These are phyloP conservation scores for Pseudoneurospora amorphoporcata DNA, from an alignment of 495 filamentous ascomycete genomes.

Conservation along the genomic window DNA sequence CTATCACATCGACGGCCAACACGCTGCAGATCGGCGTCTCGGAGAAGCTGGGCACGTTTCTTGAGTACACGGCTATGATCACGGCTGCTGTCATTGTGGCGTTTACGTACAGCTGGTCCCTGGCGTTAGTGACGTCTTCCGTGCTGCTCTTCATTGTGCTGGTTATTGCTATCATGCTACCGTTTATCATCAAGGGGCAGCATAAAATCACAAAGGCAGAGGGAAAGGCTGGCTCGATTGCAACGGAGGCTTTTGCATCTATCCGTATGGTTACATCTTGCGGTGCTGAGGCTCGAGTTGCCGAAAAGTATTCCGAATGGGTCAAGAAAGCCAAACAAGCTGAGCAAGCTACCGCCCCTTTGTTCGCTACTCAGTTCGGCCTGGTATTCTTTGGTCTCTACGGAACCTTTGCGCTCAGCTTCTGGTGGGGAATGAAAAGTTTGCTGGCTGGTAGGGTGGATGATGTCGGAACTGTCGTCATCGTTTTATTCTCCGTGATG, in stretches of 20 bases:
- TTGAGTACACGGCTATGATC: slow-evolving; percentile 46
- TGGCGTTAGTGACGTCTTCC: slow-evolving; percentile 47
- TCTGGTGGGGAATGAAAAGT: slow-evolving; percentile 43
- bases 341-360: slow-evolving; percentile 36
- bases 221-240: slow-evolving; percentile 45
- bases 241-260: slow-evolving; percentile 45
- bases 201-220: slow-evolving; percentile 28
- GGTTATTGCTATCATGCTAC: slow-evolving; percentile 42
- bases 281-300: slow-evolving; percentile 47
- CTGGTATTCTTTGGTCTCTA: slow-evolving; percentile 34
- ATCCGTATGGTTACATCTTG: slow-evolving; percentile 55
- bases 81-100: slow-evolving; percentile 49
- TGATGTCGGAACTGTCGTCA: slow-evolving; percentile 35
- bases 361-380: slow-evolving; percentile 32
- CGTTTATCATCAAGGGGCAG: slow-evolving; percentile 48
- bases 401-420: slow-evolving; percentile 34
- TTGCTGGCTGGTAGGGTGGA: slow-evolving; percentile 28
- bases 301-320: slow-evolving; percentile 42
- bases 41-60: slow-evolving; percentile 52
- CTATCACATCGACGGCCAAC: slow-evolving; percentile 50
- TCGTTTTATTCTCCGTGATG: slow-evolving; percentile 48
- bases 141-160: slow-evolving; percentile 47
- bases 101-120: slow-evolving; percentile 46
- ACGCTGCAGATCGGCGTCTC: slow-evolving; percentile 50
- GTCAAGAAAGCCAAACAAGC: slow-evolving; percentile 45